Evolutionary conservation across 257 asterid species (phyloP), one percentile per base, ranked within the genome.

Genomic region (Cruciata laevipes): DNA sequence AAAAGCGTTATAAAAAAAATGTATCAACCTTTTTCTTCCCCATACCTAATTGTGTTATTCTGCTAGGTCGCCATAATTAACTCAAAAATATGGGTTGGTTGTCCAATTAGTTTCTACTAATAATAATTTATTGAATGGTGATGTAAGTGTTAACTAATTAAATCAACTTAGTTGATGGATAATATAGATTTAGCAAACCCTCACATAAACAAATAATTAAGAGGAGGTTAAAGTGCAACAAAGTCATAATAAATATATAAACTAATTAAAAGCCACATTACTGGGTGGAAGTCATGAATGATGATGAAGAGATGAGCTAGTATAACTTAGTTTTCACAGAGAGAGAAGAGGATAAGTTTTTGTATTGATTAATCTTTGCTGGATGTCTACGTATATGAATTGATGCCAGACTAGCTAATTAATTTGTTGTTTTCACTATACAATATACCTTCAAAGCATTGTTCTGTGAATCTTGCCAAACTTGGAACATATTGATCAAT

Each of bases 231-330:
- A 69, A 72, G 77, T 63, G 74, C 71, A 64, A 64, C 7, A 21
- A 37, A 37, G 63, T 27, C 58, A 64, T 23, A 25, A 61, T 38
- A 71, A 30, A 58, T 14, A 7, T 0, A 9, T 40, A 40, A 40
- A 40, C 13, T 42, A 53, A 18, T 1, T 1, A 53, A 53, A 18
- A 49, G 17, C 51, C 59, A 62, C n/a, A 33, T 62, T 16, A 32
- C 51, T 68, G 75, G 60, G 60, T 82, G 83, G 82, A 74, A 68
- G 75, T 71, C 78, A 74, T 78, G 76, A 73, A 63, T 65, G 73
- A 47, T 71, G 49, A 51, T 68, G 65, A 49, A 74, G 61, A 66
- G 65, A 40, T 80, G 73, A 67, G 71, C 65, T 67, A 80, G 66
- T 67, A 53, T 61, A 65, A 68, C 69, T 61, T 69, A 68, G 75